Evolutionary conservation across 176 grass and related monocot genomes (phyloP).

Genomic region (Tillandsia fasciculata): DNA sequence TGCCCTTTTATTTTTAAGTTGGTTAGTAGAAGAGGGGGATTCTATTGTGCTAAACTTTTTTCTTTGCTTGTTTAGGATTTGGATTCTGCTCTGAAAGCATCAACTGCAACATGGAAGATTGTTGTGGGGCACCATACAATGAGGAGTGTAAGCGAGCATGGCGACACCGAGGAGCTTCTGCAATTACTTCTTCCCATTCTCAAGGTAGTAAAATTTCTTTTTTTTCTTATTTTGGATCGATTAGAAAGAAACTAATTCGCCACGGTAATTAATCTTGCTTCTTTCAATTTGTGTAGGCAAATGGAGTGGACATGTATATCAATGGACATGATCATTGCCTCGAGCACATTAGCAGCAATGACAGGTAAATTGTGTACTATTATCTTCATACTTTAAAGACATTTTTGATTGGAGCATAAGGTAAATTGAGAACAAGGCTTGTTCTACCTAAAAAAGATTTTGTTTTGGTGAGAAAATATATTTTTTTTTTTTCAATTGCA

Average conservation of each 20-base stretch:
- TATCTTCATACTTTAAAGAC: too few species aligned
- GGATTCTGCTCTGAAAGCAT: constrained; percentile 30
- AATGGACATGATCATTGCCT: constrained; percentile 81
- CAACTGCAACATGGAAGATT: constrained; percentile 54
- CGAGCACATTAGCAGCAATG: constrained; percentile 60
- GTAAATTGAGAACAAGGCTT: too few species aligned
- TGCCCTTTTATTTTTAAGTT: neutral
- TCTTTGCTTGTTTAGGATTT: constrained; percentile 23
- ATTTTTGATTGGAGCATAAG: too few species aligned
- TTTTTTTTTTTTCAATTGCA: too few species aligned
- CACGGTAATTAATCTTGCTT: neutral
- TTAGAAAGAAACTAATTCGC: neutral
- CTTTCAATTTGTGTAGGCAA: constrained; percentile 21
- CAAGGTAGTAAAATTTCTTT: constrained; percentile 18
- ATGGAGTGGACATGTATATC: constrained; percentile 48
- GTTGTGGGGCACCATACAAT: constrained; percentile 67
- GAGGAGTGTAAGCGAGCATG: constrained; percentile 44
- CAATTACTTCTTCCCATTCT: constrained; percentile 47
- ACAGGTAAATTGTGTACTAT: constrained; percentile 34
- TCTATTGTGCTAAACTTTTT: neutral
- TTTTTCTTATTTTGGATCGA: neutral
- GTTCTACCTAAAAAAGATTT: too few species aligned
- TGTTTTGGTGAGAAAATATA: too few species aligned
- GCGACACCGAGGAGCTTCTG: constrained; percentile 50
- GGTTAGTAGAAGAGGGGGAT: neutral